Percentiles rank a stretch among this genome's conserved stretches.
Conservation (phyloP, 306 rosid species). For the Cucurbita ficifolia region DNA sequence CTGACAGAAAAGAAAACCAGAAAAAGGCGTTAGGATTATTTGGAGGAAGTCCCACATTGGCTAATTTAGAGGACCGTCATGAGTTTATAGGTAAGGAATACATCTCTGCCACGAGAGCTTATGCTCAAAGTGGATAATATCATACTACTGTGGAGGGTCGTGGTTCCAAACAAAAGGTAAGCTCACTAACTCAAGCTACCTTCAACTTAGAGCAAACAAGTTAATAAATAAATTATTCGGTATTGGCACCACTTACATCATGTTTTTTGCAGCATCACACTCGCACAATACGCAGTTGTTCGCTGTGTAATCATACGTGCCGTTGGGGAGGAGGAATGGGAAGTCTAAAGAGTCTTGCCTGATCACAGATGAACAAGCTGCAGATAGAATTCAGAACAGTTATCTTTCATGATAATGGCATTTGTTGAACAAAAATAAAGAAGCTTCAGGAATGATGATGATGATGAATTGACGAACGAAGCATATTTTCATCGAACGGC, state of each 20-base stretch:
- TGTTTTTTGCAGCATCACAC: slow-evolving; percentile 25
- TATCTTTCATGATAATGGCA: background rate
- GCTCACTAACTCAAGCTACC: background rate
- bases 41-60: too few species aligned
- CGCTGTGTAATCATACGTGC: slow-evolving; percentile 44
- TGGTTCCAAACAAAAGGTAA: background rate
- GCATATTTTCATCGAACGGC: background rate
- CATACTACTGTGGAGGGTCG: too few species aligned
- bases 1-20: slow-evolving; percentile 4
- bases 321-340: slow-evolving; percentile 42
- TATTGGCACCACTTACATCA: slow-evolving; percentile 20
- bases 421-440: background rate
- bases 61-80: too few species aligned
- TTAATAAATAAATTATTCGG: background rate
- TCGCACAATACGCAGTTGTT: slow-evolving; percentile 51
- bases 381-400: background rate
- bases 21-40: too few species aligned
- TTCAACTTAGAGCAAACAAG: background rate
- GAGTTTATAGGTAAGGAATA: too few species aligned
- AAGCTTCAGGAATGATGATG: background rate
- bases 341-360: slow-evolving; percentile 27
- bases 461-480: background rate
- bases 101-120: too few species aligned
- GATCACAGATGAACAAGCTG: slow-evolving; percentile 57
- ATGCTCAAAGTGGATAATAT: too few species aligned